Evolutionary conservation across 208 protist species (phyloP).

Genomic region (Trypanosomatidae sp.): DNA sequence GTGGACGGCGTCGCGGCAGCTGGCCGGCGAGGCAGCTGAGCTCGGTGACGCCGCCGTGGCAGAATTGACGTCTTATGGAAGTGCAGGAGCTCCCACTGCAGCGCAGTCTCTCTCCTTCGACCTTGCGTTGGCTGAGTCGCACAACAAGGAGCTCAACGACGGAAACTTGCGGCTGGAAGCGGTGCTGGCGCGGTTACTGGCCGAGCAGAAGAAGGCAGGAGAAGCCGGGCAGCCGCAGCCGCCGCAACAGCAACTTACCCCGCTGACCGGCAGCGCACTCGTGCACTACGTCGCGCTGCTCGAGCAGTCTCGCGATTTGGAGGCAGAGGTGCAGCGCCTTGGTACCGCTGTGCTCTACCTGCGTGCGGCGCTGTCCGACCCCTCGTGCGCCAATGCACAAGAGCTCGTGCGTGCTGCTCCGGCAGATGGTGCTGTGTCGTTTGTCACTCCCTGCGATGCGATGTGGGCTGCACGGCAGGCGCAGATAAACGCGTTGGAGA

Average conservation of each 20-base stretch:
- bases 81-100: no score
- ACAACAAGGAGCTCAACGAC: constrained; percentile 30
- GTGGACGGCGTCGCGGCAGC: constrained; percentile 9
- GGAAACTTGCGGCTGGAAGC: constrained; percentile 29
- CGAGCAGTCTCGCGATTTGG: constrained; percentile 16
- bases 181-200: constrained; percentile 24
- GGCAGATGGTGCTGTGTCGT: not conserved
- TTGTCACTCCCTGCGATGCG: no score
- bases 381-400: no score
- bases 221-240: no score
- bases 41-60: no score
- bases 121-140: constrained; percentile 16
- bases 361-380: constrained; percentile 15
- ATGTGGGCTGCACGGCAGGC: no score
- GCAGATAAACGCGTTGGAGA: no score
- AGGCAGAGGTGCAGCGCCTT: constrained; percentile 35
- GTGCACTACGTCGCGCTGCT: constrained; percentile 23
- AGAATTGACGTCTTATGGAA: no score
- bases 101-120: constrained; percentile 19
- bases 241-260: not conserved
- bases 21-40: not conserved
- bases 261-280: constrained; percentile 20
- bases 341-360: constrained; percentile 44
- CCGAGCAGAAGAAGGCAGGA: not conserved
- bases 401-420: no score